Evolutionary conservation across 2,329 filamentous ascomycete species (phyloP).

Genomic region (Alternaria hordeiaustralica): DNA sequence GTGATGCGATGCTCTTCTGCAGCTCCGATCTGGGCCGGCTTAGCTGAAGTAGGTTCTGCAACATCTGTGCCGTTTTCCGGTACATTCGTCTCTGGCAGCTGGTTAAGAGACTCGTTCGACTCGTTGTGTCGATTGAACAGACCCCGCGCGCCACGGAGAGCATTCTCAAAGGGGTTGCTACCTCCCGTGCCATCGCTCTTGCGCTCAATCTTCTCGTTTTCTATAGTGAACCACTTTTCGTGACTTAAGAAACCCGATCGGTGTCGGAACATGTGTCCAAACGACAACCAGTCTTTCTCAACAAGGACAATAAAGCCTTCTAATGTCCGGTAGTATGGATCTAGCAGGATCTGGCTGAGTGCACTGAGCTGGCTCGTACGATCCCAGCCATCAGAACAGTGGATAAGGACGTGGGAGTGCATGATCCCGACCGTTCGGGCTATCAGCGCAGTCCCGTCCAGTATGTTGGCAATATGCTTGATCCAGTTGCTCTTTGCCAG

Average conservation of each 20-base stretch:
- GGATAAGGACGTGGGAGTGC: slow-evolving; percentile 93
- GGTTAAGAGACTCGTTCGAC: slow-evolving; percentile 67
- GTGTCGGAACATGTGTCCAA: slow-evolving; percentile 96
- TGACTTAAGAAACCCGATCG: slow-evolving; percentile 86
- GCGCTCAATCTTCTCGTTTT: slow-evolving; percentile 75
- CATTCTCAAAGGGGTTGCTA: slow-evolving; percentile 82
- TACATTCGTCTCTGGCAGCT: slow-evolving; percentile 59
- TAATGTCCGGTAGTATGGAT: slow-evolving; percentile 92
- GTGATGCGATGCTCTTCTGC: slow-evolving; percentile 72
- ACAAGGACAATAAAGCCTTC: slow-evolving; percentile 93
- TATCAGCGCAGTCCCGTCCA: slow-evolving; percentile 85
- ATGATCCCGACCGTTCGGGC: slow-evolving; percentile 87
- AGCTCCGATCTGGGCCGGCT: slow-evolving; percentile 46
- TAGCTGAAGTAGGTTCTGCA: slow-evolving; percentile 46
- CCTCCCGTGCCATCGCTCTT: slow-evolving; percentile 49
- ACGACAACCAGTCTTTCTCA: slow-evolving; percentile 97
- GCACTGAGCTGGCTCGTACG: slow-evolving; percentile 94
- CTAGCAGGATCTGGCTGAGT: slow-evolving; percentile 88
- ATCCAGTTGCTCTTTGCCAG: slow-evolving; percentile 88
- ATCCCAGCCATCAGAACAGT: slow-evolving; percentile 99
- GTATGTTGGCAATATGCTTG: slow-evolving; percentile 81
- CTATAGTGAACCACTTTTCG: slow-evolving; percentile 91
- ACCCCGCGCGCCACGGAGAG: slow-evolving; percentile 81
- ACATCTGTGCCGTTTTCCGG: slow-evolving; percentile 57
- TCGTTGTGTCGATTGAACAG: slow-evolving; percentile 84